phyloP scores from a whole-genome alignment of 2,329 filamentous ascomycete genomes.

The Penicillium brasilianum region DNA sequence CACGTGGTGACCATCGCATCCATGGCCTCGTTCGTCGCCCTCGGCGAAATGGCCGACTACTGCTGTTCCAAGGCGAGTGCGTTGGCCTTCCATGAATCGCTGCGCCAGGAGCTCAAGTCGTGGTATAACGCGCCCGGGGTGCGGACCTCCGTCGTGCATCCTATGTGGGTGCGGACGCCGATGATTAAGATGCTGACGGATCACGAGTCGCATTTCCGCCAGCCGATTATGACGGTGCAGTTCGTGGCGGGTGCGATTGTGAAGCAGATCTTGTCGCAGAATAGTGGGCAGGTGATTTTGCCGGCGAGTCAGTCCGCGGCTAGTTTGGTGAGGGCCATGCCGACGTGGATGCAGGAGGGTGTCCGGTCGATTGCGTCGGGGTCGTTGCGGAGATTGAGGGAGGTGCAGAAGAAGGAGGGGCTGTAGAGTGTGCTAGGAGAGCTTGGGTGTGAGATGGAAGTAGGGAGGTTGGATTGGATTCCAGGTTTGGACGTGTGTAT shows the following conservation, averaged over 20 bases:
- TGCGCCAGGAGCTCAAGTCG: slow-evolving; percentile 45
- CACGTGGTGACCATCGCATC: slow-evolving; percentile 63
- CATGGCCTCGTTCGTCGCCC: slow-evolving; percentile 55
- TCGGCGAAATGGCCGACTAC: slow-evolving; percentile 59
- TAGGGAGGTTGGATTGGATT: background rate
- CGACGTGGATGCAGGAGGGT: slow-evolving; percentile 55
- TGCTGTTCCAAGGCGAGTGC: slow-evolving; percentile 58
- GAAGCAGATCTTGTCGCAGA: slow-evolving; percentile 55
- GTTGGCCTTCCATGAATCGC: slow-evolving; percentile 59
- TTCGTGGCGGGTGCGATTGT: slow-evolving; percentile 56
- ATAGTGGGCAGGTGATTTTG: slow-evolving; percentile 56
- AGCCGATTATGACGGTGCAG: slow-evolving; percentile 43
- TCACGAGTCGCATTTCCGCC: slow-evolving; percentile 37
- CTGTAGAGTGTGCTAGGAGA: no score
- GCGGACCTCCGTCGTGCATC: slow-evolving; percentile 44
- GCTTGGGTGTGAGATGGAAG: background rate
- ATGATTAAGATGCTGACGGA: slow-evolving; percentile 49
- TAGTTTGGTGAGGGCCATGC: slow-evolving; percentile 39
- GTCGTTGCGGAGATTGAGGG: slow-evolving; percentile 31
- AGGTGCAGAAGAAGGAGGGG: slow-evolving; percentile 24
- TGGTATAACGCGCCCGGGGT: slow-evolving; percentile 46
- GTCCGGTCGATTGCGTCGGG: slow-evolving; percentile 36
- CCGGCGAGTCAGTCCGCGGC: slow-evolving; percentile 42
- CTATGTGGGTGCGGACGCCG: slow-evolving; percentile 56
- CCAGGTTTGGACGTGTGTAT: background rate